Conservation (phyloP, 2,329 filamentous ascomycete genomes). For the Chrysosporium queenslandicum region DNA sequence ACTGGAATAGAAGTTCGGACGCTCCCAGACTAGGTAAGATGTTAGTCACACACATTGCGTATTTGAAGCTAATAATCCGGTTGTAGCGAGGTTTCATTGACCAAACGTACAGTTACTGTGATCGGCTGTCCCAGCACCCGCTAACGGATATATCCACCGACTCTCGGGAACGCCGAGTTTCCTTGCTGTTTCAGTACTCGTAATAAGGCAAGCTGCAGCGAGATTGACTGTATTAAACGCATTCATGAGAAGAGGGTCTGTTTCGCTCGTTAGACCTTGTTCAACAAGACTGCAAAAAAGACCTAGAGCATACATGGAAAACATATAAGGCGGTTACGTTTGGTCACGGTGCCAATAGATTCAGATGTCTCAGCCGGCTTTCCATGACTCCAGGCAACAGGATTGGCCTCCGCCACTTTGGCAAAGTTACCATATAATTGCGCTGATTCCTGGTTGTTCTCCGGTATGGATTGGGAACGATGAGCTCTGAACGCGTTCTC, state of each 20-base stretch:
- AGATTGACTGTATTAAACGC: constrained; percentile 61
- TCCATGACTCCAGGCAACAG: constrained; percentile 50
- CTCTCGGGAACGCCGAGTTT: constrained; percentile 45
- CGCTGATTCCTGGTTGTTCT: constrained; percentile 52
- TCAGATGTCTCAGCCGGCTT: constrained; percentile 38
- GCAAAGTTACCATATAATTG: constrained; percentile 53
- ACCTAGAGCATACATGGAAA: constrained; percentile 46
- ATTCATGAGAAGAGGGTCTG: constrained; percentile 60
- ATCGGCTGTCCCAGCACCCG: constrained; percentile 54
- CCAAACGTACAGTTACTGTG: constrained; percentile 41
- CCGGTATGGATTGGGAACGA: constrained; percentile 43
- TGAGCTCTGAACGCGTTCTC: constrained; percentile 54
- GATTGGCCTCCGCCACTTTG: constrained; percentile 44
- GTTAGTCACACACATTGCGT: background rate
- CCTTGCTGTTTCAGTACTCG: constrained; percentile 46
- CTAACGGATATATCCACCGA: constrained; percentile 55
- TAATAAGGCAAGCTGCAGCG: constrained; percentile 51
- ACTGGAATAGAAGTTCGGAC: constrained; percentile 49
- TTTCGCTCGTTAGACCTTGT: constrained; percentile 7
- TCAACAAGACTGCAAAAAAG: background rate
- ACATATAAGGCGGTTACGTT: constrained; percentile 58
- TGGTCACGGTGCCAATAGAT: constrained; percentile 45
- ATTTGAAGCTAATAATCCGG: background rate
- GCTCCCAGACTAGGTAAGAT: constrained; percentile 47
- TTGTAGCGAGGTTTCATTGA: background rate